Evolutionary conservation across 768 basidiomycete species (phyloP), one percentile per base, ranked within the genome.

Genomic region (Lactifluus subvellereus): DNA sequence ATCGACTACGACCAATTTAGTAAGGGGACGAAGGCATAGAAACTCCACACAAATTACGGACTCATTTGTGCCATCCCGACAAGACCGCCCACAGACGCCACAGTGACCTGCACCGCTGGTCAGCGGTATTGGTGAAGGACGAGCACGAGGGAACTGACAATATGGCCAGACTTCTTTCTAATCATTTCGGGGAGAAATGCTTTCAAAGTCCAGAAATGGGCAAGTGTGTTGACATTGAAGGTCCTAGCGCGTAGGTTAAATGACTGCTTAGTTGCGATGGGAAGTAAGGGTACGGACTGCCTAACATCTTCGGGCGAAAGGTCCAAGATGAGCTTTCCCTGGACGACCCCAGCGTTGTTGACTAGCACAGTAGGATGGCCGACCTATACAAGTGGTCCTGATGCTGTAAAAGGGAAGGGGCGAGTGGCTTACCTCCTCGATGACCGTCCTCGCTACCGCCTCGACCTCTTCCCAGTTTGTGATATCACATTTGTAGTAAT

Each of bases 321-420:
- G 69, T 98, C 94, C 13, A 95, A 75, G 37, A 99, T 76, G 2
- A 86, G 75, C 69, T 94, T 95, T 30, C 94, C 94, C 74, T 94
- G 91, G 30, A 90, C 91, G 61, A 97, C 86, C 20, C 95, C 97
- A 0, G 96, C 97, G 71, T 96, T 98, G 76, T 98, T 98, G 68
- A 99, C 79, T 27, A 99, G 76, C 43, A 98, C 81, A 0, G 97
- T 97, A 0, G 91, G 91, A 62, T 89, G 81, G 3, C 92, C 95
- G 57, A 96, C 79, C 91, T 95, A 68, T 37, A 32, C 52, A 6
- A 58, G 27, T n/a, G 27, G 20, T 45, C 60, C 42, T 10, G 51
- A 43, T 32, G 9, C 57, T 22, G 43, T 18, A 5, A 61, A 32
- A 13, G 37, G 55, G 18, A 37, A 11, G 16, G 30, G 20, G 32